phyloP scores from a whole-genome alignment of 1,139 yeast species.

The Zhuliangozyma blackwelliae region DNA sequence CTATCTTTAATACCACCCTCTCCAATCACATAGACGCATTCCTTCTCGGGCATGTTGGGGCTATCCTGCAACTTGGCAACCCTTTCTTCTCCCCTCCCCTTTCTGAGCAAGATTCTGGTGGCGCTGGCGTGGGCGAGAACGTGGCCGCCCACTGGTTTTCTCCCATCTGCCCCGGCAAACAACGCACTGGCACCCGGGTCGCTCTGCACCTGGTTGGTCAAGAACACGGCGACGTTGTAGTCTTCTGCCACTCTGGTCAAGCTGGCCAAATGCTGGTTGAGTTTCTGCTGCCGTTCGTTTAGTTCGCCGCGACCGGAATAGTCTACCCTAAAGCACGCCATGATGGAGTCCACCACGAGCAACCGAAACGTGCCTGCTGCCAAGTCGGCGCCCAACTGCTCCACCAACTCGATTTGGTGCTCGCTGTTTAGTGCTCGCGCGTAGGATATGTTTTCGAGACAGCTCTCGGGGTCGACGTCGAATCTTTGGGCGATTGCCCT shows the following conservation, averaged over 20 bases:
- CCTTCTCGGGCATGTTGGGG: conserved; percentile 60
- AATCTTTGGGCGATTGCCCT: conserved; percentile 51
- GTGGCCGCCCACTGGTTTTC: conserved; percentile 66
- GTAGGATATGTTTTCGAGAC: conserved; percentile 51
- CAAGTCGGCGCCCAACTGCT: conserved; percentile 46
- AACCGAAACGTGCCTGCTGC: conserved; percentile 47
- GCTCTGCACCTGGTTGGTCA: conserved; percentile 64
- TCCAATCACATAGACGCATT: conserved; percentile 50
- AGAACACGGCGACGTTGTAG: conserved; percentile 54
- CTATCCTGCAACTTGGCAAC: conserved; percentile 61
- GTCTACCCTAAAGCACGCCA: conserved; percentile 62
- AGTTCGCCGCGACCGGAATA: conserved; percentile 58
- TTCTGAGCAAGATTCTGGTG: conserved; percentile 51
- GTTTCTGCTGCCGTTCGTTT: conserved; percentile 55
- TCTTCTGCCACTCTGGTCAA: conserved; percentile 55
- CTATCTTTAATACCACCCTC: conserved; percentile 53
- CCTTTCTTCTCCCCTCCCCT: conserved; percentile 63
- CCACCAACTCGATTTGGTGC: conserved; percentile 56
- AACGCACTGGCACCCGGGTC: conserved; percentile 65
- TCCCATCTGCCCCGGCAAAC: conserved; percentile 61
- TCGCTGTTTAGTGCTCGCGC: conserved; percentile 60
- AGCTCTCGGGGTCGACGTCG: conserved; percentile 49
- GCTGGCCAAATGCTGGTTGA: conserved; percentile 53
- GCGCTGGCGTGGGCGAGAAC: conserved; percentile 64
- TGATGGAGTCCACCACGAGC: conserved; percentile 50